Percentiles rank a stretch among this genome's conserved stretches.
These are phyloP conservation scores for Exserohilum turcica DNA, from an alignment of 2,329 filamentous ascomycete genomes.

Conservation along the genomic window DNA sequence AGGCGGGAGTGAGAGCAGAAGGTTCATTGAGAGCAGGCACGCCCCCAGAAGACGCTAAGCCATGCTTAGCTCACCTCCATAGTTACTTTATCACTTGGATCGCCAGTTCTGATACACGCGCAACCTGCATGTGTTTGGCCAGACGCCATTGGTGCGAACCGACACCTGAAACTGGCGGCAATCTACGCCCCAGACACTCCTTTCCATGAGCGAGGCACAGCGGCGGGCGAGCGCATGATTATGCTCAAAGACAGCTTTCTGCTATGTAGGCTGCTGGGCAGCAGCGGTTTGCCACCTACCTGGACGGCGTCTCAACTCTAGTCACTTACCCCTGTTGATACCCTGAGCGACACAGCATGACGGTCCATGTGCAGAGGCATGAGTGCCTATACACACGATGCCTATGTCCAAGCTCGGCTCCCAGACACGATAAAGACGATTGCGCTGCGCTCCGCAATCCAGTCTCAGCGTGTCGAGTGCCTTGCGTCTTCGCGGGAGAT, in stretches of 20 bases:
- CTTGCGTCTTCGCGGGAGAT: background rate
- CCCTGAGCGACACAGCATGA: background rate
- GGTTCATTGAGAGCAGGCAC: slow-evolving; percentile 21
- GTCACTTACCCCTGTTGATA: background rate
- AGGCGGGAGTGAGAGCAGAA: slow-evolving; percentile 16
- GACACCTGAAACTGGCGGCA: slow-evolving; percentile 17
- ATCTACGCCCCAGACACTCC: slow-evolving; percentile 9
- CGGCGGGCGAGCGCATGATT: slow-evolving; percentile 2
- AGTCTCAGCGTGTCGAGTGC: background rate
- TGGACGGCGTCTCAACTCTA: background rate
- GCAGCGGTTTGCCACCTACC: background rate
- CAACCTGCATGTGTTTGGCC: slow-evolving; percentile 5
- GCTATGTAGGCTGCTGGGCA: background rate
- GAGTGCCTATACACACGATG: background rate
- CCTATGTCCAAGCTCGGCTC: background rate
- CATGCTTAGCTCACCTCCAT: slow-evolving; percentile 7
- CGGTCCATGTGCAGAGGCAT: background rate
- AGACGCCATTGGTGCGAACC: slow-evolving; percentile 15
- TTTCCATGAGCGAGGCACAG: slow-evolving; percentile 9
- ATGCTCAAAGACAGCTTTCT: background rate
- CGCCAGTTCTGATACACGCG: slow-evolving; percentile 11
- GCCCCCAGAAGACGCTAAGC: slow-evolving; percentile 13
- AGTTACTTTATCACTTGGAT: slow-evolving; percentile 11
- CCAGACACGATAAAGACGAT: background rate
- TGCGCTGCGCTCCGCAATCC: background rate